These are phyloP conservation scores for Metschnikowia rubicola DNA, from an alignment of 805 yeast genomes.

Conservation along the genomic window DNA sequence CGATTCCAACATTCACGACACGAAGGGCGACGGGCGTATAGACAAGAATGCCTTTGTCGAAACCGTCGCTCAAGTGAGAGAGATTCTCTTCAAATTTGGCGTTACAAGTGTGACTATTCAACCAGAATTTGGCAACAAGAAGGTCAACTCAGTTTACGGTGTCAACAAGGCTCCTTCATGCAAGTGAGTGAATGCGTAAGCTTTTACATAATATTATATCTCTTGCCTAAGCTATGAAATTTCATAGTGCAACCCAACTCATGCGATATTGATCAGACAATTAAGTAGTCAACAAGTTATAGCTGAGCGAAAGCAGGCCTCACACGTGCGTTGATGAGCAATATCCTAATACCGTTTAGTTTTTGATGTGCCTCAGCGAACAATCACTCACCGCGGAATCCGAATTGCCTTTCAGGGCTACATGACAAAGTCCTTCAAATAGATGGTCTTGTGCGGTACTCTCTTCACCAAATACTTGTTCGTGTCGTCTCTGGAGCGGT, in stretches of 20 bases:
- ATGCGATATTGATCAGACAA: neutral
- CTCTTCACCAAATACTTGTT: constrained; percentile 27
- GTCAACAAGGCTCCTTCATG: constrained; percentile 23
- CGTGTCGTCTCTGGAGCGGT: constrained; percentile 5
- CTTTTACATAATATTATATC: too few relatives aligned
- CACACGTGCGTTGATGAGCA: neutral
- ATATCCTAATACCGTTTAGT: neutral
- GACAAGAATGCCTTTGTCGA: constrained; percentile 46
- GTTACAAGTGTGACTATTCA: constrained; percentile 94
- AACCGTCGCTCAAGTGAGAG: constrained; percentile 74
- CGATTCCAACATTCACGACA: constrained; percentile 26
- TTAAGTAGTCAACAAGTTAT: neutral
- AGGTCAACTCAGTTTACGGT: constrained; percentile 25
- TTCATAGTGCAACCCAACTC: too few relatives aligned
- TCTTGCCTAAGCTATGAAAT: too few relatives aligned
- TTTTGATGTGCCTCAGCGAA: constrained; percentile 11
- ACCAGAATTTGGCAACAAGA: constrained; percentile 67
- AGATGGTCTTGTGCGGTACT: constrained; percentile 22
- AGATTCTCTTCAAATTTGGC: constrained; percentile 76
- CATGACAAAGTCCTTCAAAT: constrained; percentile 15
- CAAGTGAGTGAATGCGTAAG: neutral
- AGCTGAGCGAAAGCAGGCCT: neutral
- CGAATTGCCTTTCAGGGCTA: neutral
- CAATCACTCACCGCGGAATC: constrained; percentile 1
- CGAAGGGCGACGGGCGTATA: constrained; percentile 51